Percentiles rank a stretch among this genome's conserved stretches.
These are phyloP conservation scores for Lentinula detonsa DNA, from an alignment of 768 basidiomycete species.

Conservation along the genomic window DNA sequence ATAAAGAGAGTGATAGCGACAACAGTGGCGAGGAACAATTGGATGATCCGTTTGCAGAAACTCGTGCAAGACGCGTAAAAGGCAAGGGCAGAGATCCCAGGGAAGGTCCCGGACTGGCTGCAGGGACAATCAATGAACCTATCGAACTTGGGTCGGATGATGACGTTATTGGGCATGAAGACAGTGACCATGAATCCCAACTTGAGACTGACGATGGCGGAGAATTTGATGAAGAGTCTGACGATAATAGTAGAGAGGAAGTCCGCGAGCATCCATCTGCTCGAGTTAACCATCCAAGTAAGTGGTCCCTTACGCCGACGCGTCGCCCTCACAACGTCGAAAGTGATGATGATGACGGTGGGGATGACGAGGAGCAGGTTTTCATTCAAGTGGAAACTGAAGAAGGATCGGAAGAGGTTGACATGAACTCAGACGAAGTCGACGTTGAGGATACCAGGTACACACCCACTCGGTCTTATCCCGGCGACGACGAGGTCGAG, in stretches of 20 bases:
- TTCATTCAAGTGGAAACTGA: background rate
- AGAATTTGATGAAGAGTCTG: constrained; percentile 12
- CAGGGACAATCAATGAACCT: constrained; percentile 31
- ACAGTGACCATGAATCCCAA: constrained; percentile 8
- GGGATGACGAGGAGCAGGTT: constrained; percentile 5
- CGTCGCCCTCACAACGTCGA: constrained; percentile 13
- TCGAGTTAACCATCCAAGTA: background rate
- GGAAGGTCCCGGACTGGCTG: constrained; percentile 49
- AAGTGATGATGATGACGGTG: constrained; percentile 9
- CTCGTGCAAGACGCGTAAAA: constrained; percentile 43
- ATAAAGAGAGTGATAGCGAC: constrained; percentile 20
- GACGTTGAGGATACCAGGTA: background rate
- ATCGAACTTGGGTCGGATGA: constrained; percentile 35
- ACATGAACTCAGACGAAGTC: background rate
- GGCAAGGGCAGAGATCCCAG: constrained; percentile 60
- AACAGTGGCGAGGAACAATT: constrained; percentile 21
- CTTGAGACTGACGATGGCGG: constrained; percentile 5
- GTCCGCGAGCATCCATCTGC: constrained; percentile 13
- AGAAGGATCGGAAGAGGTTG: background rate
- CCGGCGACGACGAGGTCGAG: background rate
- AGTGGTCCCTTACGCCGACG: background rate
- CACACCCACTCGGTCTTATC: background rate
- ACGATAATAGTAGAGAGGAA: background rate
- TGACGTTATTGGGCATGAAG: constrained; percentile 4
- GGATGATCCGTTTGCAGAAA: constrained; percentile 54